Evolutionary conservation across 176 grass and related monocot genomes (phyloP).

Genomic region (Paspalum vaginatum): DNA sequence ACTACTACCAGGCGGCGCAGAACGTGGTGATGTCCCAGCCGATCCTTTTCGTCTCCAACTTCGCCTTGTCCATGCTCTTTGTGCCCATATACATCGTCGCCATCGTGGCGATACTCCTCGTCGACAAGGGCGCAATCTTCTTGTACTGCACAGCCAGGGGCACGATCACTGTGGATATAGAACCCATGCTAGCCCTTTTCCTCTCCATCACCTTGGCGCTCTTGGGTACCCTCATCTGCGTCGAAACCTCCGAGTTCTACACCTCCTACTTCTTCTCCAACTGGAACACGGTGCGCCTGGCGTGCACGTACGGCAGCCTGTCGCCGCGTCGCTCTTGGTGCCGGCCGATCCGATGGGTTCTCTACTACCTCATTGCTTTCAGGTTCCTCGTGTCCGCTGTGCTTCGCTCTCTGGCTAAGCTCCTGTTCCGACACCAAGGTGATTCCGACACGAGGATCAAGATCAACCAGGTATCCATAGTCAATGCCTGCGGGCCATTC

Average conservation of each 20-base stretch:
- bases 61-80: not conserved
- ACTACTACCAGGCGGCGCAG: not conserved
- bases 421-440: not conserved
- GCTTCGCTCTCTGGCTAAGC: not conserved
- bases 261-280: not conserved
- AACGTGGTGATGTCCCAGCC: not conserved
- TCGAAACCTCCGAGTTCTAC: not conserved
- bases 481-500: not conserved
- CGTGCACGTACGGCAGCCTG: not conserved
- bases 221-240: not conserved
- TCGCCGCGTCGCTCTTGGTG: too few relatives aligned
- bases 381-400: not conserved
- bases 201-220: not conserved
- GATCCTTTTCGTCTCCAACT: not conserved
- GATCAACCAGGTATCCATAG: slow-evolving; percentile 6
- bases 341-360: fast-evolving
- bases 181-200: too few relatives aligned
- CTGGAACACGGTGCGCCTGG: slow-evolving; percentile 1
- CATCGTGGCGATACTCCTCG: not conserved
- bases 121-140: too few relatives aligned
- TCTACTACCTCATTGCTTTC: not conserved
- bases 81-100: not conserved
- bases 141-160: not conserved
- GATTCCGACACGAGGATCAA: not conserved
- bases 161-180: too few relatives aligned